Conservation (phyloP, 2,329 filamentous ascomycete genomes). For the Fonsecaea pedrosoi region DNA sequence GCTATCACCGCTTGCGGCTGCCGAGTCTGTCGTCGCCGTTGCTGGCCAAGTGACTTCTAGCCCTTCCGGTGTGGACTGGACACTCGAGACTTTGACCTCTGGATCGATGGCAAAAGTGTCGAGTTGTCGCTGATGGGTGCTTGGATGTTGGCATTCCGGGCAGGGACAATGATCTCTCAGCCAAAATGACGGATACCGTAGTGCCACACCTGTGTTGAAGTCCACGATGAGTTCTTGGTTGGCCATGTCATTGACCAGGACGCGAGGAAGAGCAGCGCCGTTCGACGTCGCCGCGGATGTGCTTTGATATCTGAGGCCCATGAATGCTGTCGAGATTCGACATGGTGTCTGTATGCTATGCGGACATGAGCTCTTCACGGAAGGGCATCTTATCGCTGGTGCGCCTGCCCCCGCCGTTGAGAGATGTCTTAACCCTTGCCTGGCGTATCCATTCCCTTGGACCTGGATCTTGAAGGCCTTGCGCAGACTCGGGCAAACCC, state of each 20-base stretch:
- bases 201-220: conserved; percentile 34
- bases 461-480: background rate
- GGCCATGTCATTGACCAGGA: conserved; percentile 40
- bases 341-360: background rate
- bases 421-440: conserved; percentile 8
- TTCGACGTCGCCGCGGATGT: conserved; percentile 2
- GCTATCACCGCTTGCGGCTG: conserved; percentile 45
- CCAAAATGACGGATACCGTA: conserved; percentile 40
- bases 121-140: conserved; percentile 72
- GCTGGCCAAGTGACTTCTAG: conserved; percentile 34
- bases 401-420: background rate
- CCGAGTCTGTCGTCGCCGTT: conserved; percentile 45
- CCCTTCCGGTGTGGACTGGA: conserved; percentile 21
- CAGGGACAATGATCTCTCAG: conserved; percentile 76
- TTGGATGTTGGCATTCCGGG: conserved; percentile 68
- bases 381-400: background rate
- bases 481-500: conserved; percentile 3
- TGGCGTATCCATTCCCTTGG: background rate
- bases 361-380: background rate
- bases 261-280: conserved; percentile 14
- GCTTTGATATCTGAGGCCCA: conserved; percentile 2
- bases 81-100: conserved; percentile 20
- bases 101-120: conserved; percentile 69
- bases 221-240: conserved; percentile 40
- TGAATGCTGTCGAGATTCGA: background rate